Evolutionary conservation across 371 early-diverging fungal species (phyloP).

Genomic region (Apophysomyces sp.): DNA sequence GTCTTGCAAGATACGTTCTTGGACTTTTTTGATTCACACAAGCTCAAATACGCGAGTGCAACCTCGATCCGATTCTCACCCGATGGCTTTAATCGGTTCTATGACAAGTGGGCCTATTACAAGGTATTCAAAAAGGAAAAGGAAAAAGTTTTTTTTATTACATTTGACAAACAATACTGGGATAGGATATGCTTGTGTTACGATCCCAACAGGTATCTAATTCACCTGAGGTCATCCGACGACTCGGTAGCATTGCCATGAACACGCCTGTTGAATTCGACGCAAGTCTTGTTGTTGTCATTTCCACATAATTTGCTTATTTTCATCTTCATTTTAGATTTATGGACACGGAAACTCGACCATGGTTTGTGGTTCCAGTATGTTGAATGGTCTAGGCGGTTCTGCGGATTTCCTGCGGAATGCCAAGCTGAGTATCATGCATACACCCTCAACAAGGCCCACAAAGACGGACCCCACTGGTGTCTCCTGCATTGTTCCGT

Average conservation of each 20-base stretch:
- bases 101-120: conserved; percentile 24
- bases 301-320: neutral
- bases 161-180: neutral
- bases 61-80: conserved; percentile 29
- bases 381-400: conserved; percentile 30
- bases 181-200: conserved; percentile 19
- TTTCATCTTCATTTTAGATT: conserved; percentile 1
- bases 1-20: conserved; percentile 26
- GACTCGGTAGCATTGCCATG: conserved; percentile 30
- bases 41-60: conserved; percentile 23
- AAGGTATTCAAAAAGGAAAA: neutral
- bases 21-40: conserved; percentile 29
- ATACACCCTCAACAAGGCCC: conserved; percentile 27
- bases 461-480: conserved; percentile 25
- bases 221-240: conserved; percentile 25
- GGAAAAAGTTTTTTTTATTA: neutral
- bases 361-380: conserved; percentile 25
- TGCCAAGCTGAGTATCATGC: conserved; percentile 29
- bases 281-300: neutral
- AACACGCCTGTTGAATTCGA: conserved; percentile 32
- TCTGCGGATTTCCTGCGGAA: conserved; percentile 28
- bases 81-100: conserved; percentile 22
- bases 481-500: conserved; percentile 26
- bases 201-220: conserved; percentile 28
- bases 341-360: conserved; percentile 30